Evolutionary conservation across 1,139 yeast genomes (phyloP).

Genomic region (Scheffersomyces illinoinensis): DNA sequence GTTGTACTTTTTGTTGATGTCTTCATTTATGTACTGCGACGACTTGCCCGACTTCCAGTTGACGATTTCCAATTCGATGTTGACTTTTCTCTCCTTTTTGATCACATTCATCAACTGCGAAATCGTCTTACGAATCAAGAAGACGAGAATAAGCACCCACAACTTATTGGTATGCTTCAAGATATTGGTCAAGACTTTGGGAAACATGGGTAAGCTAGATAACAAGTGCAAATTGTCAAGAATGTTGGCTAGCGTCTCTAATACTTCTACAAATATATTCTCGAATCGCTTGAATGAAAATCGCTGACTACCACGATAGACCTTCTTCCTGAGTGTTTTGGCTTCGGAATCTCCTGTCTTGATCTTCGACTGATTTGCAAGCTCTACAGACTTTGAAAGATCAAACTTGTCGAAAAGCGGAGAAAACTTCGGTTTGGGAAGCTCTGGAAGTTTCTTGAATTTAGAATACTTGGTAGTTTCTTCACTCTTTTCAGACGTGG

Average conservation of each 20-base stretch:
- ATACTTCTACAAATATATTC: slow-evolving; percentile 26
- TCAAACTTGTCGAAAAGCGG: slow-evolving; percentile 17
- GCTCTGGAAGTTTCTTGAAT: slow-evolving; percentile 9
- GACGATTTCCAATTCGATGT: slow-evolving; percentile 37
- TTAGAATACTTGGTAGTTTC: slow-evolving; percentile 1
- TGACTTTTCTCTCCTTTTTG: slow-evolving; percentile 40
- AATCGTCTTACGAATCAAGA: slow-evolving; percentile 44
- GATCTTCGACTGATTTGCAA: slow-evolving; percentile 1
- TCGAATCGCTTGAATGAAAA: slow-evolving; percentile 33
- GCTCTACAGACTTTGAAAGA: slow-evolving; percentile 8
- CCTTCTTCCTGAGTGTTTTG: background rate
- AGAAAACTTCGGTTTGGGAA: slow-evolving; percentile 19
- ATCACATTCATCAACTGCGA: slow-evolving; percentile 45
- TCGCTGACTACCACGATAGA: slow-evolving; percentile 3
- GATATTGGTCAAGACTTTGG: slow-evolving; percentile 29
- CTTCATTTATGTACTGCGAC: slow-evolving; percentile 25
- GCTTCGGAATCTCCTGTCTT: background rate
- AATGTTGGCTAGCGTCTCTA: slow-evolving; percentile 42
- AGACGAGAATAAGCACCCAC: slow-evolving; percentile 46
- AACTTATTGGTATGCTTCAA: slow-evolving; percentile 47
- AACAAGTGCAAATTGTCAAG: slow-evolving; percentile 48
- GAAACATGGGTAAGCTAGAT: slow-evolving; percentile 45
- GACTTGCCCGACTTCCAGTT: slow-evolving; percentile 19
- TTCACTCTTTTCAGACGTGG: slow-evolving; percentile 5
- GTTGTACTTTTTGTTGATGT: slow-evolving; percentile 37